Evolutionary conservation across 1,139 yeast species (phyloP), one percentile per base, ranked within the genome.

Genomic region (Sugiyamaella neomexicana): DNA sequence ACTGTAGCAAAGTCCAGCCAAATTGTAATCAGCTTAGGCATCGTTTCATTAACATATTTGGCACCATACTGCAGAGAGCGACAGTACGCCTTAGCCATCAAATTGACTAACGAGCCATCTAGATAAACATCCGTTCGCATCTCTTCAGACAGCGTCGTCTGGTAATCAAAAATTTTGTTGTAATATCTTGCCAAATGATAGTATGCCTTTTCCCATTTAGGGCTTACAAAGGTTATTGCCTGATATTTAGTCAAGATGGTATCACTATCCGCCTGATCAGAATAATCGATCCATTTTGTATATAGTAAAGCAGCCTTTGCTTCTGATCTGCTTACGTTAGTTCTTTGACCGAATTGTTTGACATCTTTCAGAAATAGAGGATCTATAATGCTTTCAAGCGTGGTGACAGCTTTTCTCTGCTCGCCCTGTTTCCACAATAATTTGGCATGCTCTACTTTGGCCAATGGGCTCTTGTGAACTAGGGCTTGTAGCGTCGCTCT

Each of bases 371-470:
- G 55, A 25, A 67, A 60, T 1, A 60, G 60, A 0, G 65, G 55
- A 7, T 65, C 62, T 5, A 72, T 70, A 62, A 54, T 81, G 70
- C 60, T 80, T 77, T 59, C 80, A 69, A 91, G 74, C 8, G 83
- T 77, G 52, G 86, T 82, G 41, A 93, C 78, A 0, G 99, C 99
- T 62, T 90, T 86, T 16, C 93, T 81, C 59, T 84, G 90, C 59
- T 89, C 95, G 0, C 96, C 97, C 66, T 89, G 90, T 1, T 83
- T 85, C 98, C 99, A 93, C 49, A 90, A 70, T 7, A 95, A 76
- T 56, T 88, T 84, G 0, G 98, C 89, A 68, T 88, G 87, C 67
- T 90, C 97, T 40, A 86, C 75, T 57, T 83, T 85, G 1, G 95
- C 89, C 23, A 77, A 75, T 0, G 72, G 71, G 46, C 72, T 68